Base-by-base conservation (phyloP, 2,329 filamentous ascomycete species). In the Geoglossum cookeanum region DNA sequence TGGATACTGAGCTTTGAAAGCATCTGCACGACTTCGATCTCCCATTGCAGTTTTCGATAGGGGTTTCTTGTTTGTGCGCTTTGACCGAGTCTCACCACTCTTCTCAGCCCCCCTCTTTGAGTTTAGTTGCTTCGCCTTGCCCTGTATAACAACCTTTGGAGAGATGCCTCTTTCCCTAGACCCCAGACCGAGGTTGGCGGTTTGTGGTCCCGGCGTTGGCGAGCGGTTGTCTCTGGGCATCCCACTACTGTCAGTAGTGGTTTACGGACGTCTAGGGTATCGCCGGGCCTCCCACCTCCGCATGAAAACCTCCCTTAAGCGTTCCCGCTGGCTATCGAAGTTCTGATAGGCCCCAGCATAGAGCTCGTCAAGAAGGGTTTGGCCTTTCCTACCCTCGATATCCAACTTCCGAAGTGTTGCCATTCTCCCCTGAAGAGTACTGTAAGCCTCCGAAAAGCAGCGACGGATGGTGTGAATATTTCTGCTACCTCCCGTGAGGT, bases 401-500 rank as follows among this genome's bases (percentile, higher is more conserved):
- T 66, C 58, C 15, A 65, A 63, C 3, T 57, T 61, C 51, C 69
- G 63, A 1, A 85, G 65, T 3, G 77, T 67, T 9, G 64, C 66
- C 75, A 91, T 81, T 35, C 78, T 76, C 3, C 76, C 67, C 52
- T 75, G 72, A 15, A 94, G 69, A 1, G 68, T 67, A 8, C 72
- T 64, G 64, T 81, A 78, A 0, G 86, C 85, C 1, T 80, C 71
- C 0, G 77, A 72, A 67, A 98, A 97, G 11, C 76, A 74, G n/a
- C 74, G 67, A 61, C 87, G 72, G 54, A 96, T 85, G 7, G 78
- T 72, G 0, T 69, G 62, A 6, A 85, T 86, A 62, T 87, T 85
- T 51, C 74, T 77, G 0, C 89, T 92, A 8, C 90, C 90, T 8
- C 89, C 89, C 0, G 92, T 84, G 30, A 98, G 92, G 65, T 98